Percentiles rank a stretch among this genome's conserved stretches.
phyloP scores from a whole-genome alignment of 345 rosid species.

The Camelina neglecta region DNA sequence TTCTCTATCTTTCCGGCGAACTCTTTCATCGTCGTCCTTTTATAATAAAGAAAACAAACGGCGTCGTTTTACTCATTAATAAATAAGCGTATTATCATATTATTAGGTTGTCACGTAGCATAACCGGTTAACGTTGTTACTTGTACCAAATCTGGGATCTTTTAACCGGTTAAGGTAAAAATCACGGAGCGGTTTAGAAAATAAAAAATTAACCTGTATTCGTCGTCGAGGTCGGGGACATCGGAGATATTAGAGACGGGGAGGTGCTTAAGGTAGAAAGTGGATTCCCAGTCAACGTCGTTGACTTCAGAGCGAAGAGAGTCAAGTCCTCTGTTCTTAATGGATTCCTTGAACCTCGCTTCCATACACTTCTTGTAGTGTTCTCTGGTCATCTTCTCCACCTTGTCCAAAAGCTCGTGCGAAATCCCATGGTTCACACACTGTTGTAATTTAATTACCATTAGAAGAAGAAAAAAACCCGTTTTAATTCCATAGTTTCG shows the following conservation, averaged over 20 bases:
- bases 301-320: slow-evolving; percentile 63
- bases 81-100: no score
- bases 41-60: not conserved
- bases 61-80: not conserved
- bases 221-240: slow-evolving; percentile 75
- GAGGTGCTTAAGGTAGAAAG: slow-evolving; percentile 75
- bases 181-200: slow-evolving; percentile 8
- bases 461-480: no score
- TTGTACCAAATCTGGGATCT: not conserved
- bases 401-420: slow-evolving; percentile 66
- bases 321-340: slow-evolving; percentile 67
- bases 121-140: not conserved
- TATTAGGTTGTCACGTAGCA: no score
- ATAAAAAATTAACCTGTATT: slow-evolving; percentile 63
- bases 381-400: slow-evolving; percentile 75
- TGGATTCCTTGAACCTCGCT: slow-evolving; percentile 76
- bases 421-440: slow-evolving; percentile 81
- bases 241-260: slow-evolving; percentile 68
- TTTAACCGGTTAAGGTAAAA: not conserved
- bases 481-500: not conserved
- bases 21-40: slow-evolving; percentile 75
- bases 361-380: slow-evolving; percentile 91
- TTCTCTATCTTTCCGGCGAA: slow-evolving; percentile 74
- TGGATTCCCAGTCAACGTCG: slow-evolving; percentile 94
- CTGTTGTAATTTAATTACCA: slow-evolving; percentile 35